Evolutionary conservation across 306 rosid species (phyloP).

Genomic region (Quercus alba): DNA sequence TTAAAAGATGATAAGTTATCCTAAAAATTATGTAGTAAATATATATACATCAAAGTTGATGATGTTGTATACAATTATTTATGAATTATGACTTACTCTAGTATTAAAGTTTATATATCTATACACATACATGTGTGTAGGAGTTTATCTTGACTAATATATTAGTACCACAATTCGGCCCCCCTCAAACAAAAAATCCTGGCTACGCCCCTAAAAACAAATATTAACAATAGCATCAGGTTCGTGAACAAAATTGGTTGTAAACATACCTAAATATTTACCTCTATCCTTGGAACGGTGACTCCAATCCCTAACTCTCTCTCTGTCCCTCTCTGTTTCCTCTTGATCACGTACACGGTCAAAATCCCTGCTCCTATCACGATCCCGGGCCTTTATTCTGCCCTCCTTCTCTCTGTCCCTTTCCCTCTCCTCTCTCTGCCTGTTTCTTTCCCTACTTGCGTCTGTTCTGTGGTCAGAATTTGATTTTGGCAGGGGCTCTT

Average conservation of each 20-base stretch:
- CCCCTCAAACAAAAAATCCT: neutral
- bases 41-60: neutral
- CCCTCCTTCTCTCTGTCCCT: constrained; percentile 54
- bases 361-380: constrained; percentile 85
- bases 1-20: too few species aligned
- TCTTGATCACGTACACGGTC: constrained; percentile 77
- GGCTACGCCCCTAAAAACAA: neutral
- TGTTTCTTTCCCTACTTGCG: constrained; percentile 44
- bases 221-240: neutral
- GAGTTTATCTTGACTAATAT: too few species aligned
- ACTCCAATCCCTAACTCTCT: constrained; percentile 41
- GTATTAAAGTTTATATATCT: too few species aligned
- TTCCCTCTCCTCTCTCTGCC: constrained; percentile 44
- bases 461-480: constrained; percentile 62
- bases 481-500: constrained; percentile 50
- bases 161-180: too few species aligned
- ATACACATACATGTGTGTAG: too few species aligned
- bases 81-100: too few species aligned
- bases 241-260: neutral
- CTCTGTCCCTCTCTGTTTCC: constrained; percentile 66
- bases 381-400: constrained; percentile 63
- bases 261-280: constrained; percentile 61
- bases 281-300: constrained; percentile 78
- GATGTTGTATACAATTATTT: too few species aligned
- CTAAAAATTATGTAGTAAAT: too few species aligned